Percentiles rank a stretch among this genome's conserved stretches.
Conservation (phyloP, 164 flowering plant species). For the Aristolochia californica region DNA sequence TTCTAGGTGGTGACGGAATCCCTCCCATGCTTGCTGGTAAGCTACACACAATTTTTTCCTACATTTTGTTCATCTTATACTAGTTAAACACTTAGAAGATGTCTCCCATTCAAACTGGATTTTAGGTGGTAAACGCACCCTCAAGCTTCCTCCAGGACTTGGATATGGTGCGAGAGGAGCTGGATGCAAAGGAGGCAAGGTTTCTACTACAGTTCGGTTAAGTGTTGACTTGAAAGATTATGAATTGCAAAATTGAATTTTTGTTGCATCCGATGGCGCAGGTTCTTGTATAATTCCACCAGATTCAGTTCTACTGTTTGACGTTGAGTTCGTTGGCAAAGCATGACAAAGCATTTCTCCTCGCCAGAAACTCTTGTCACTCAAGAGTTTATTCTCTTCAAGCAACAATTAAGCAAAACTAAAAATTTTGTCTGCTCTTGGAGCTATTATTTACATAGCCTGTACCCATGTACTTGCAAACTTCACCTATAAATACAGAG, state of each 20-base stretch:
- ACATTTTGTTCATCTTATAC: not conserved
- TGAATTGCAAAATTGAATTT: not conserved
- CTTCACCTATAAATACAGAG: too few species aligned
- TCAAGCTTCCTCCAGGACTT: conserved; percentile 77
- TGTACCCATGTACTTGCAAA: too few species aligned
- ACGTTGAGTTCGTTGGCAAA: conserved; percentile 81
- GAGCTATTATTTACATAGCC: too few species aligned
- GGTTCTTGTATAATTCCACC: conserved; percentile 90
- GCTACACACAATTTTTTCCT: not conserved
- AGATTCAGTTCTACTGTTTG: conserved; percentile 70
- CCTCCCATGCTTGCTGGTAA: conserved; percentile 93
- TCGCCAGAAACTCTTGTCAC: not conserved
- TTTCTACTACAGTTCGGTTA: not conserved
- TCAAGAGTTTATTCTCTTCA: not conserved
- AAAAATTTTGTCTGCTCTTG: too few species aligned
- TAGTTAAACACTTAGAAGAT: too few species aligned
- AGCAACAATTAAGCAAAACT: too few species aligned
- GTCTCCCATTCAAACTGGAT: too few species aligned
- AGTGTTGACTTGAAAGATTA: not conserved
- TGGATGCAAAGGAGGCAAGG: conserved; percentile 85
- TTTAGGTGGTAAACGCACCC: conserved; percentile 65
- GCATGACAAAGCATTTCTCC: conserved; percentile 22
- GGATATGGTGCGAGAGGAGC: conserved; percentile 86
- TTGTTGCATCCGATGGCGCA: conserved; percentile 17
- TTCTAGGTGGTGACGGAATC: conserved; percentile 72